Evolutionary conservation across 2,329 filamentous ascomycete species (phyloP).

Genomic region (Colletotrichum costaricense): DNA sequence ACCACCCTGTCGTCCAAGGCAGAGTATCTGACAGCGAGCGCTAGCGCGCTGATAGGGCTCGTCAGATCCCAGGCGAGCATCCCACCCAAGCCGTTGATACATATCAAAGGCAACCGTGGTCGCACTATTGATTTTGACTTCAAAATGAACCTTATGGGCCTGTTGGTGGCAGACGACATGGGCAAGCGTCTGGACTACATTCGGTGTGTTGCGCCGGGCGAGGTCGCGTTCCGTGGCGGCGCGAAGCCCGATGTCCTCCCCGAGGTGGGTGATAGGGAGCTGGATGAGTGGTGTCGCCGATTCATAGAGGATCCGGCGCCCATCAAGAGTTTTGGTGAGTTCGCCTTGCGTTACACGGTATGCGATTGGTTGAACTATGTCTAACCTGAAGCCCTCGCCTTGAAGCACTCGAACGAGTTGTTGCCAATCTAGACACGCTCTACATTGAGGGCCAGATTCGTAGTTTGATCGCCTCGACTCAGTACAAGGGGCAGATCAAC

Average conservation of each 20-base stretch:
- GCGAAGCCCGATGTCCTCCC: constrained; percentile 55
- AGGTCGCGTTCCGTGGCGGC: constrained; percentile 62
- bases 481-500: constrained; percentile 61
- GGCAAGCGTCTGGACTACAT: constrained; percentile 63
- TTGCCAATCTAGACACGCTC: constrained; percentile 65
- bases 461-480: constrained; percentile 59
- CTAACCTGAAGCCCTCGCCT: neutral
- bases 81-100: constrained; percentile 65
- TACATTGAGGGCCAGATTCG: constrained; percentile 67
- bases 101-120: constrained; percentile 59
- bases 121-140: constrained; percentile 62
- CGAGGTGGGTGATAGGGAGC: constrained; percentile 53
- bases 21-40: constrained; percentile 59
- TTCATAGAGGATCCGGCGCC: constrained; percentile 58
- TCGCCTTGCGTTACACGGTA: neutral
- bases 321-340: constrained; percentile 57
- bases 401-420: constrained; percentile 57
- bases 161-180: constrained; percentile 61
- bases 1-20: constrained; percentile 60
- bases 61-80: constrained; percentile 61
- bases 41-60: constrained; percentile 56
- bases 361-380: neutral
- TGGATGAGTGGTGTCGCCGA: constrained; percentile 62
- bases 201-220: constrained; percentile 59
- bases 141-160: constrained; percentile 64